These are phyloP conservation scores for Colletotrichum nymphaeae DNA, from an alignment of 2,329 filamentous ascomycete species.

Conservation along the genomic window DNA sequence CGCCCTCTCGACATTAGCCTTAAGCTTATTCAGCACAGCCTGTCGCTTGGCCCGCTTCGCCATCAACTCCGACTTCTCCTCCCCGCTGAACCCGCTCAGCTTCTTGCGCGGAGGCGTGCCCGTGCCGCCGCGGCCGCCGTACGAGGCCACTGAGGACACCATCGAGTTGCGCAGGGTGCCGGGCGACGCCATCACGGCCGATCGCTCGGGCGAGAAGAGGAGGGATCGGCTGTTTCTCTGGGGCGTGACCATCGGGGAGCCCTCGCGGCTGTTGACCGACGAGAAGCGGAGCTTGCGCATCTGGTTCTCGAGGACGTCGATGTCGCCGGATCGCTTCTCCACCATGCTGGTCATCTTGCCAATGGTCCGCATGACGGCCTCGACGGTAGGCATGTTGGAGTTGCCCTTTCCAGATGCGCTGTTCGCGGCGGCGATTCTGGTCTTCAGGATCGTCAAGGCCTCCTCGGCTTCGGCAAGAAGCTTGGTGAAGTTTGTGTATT, in stretches of 20 bases:
- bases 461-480: conserved; percentile 84
- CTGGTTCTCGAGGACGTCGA: conserved; percentile 90
- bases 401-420: conserved; percentile 57
- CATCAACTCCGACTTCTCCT: conserved; percentile 69
- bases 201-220: conserved; percentile 56
- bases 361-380: conserved; percentile 92
- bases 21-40: conserved; percentile 64
- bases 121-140: conserved; percentile 41
- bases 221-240: conserved; percentile 46
- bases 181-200: conserved; percentile 48
- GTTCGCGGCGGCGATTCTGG: conserved; percentile 74
- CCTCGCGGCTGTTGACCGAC: conserved; percentile 54
- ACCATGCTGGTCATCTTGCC: conserved; percentile 92
- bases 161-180: conserved; percentile 54
- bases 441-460: conserved; percentile 80
- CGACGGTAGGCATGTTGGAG: conserved; percentile 80
- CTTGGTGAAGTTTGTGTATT: conserved; percentile 80
- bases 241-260: conserved; percentile 53
- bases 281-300: conserved; percentile 77
- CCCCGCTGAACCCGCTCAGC: conserved; percentile 68
- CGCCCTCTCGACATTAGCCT: conserved; percentile 58
- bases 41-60: conserved; percentile 64
- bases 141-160: conserved; percentile 54
- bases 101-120: conserved; percentile 68
- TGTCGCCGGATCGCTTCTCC: conserved; percentile 89